A percentile compares a stretch with the other conserved stretches of the same genome.
Conservation (phyloP, 2,329 filamentous ascomycete species). For the Beauveria brongniartii region DNA sequence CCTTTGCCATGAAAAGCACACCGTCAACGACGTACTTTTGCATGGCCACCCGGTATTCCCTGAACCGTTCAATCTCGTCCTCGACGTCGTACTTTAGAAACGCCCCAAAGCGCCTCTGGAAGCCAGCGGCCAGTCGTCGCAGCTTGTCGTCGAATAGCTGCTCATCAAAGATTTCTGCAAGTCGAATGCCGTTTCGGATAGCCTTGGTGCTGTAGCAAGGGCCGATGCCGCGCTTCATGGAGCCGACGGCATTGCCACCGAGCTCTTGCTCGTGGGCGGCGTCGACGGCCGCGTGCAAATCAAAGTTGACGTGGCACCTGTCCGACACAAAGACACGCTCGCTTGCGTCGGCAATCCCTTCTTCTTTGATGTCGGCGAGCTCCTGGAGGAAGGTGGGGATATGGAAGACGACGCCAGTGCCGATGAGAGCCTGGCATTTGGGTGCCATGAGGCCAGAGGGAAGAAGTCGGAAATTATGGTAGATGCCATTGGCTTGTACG, state of each 20-base stretch:
- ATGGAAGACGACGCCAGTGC: conserved; percentile 3
- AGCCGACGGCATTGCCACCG: conserved; percentile 22
- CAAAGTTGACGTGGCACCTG: conserved; percentile 52
- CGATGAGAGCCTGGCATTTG: conserved; percentile 1
- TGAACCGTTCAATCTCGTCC: neutral
- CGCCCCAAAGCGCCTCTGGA: conserved; percentile 55
- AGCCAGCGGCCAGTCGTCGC: conserved; percentile 49
- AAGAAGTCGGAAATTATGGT: conserved; percentile 3
- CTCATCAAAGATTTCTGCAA: conserved; percentile 60
- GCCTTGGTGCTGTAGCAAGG: conserved; percentile 16
- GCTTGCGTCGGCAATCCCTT: conserved; percentile 26
- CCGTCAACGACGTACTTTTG: neutral
- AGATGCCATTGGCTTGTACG: conserved; percentile 6
- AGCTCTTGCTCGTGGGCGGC: conserved; percentile 51
- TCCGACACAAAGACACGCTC: conserved; percentile 51
- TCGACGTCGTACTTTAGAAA: neutral
- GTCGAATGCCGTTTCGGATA: conserved; percentile 51
- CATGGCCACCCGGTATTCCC: neutral
- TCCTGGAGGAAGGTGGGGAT: conserved; percentile 17
- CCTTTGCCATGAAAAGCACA: neutral
- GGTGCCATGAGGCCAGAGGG: conserved; percentile 2
- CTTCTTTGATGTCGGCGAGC: conserved; percentile 25
- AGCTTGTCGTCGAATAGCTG: conserved; percentile 56
- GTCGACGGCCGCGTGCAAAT: conserved; percentile 57
- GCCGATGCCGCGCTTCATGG: conserved; percentile 20